These are phyloP conservation scores for Colletotrichum spinosum DNA, from an alignment of 2,329 filamentous ascomycete genomes.

Conservation along the genomic window DNA sequence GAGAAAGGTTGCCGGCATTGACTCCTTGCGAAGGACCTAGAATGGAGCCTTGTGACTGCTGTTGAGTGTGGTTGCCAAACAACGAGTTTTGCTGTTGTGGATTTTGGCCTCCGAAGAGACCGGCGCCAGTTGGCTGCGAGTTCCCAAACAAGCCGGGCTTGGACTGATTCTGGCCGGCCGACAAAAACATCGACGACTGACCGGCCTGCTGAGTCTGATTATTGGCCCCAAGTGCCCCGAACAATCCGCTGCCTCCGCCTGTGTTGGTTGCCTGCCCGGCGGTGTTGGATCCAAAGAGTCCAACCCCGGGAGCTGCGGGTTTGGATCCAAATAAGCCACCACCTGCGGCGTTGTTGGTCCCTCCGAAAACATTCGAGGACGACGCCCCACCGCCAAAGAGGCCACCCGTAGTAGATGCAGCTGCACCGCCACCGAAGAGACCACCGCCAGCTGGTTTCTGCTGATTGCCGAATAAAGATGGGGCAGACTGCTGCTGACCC, in stretches of 20 bases:
- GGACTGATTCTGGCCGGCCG: conserved; percentile 62
- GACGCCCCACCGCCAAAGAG: conserved; percentile 54
- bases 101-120: conserved; percentile 66
- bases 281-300: conserved; percentile 58
- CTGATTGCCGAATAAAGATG: conserved; percentile 44
- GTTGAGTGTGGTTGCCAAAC: conserved; percentile 60
- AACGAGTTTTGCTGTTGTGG: conserved; percentile 58
- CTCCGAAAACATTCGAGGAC: conserved; percentile 51
- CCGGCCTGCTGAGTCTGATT: conserved; percentile 50
- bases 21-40: conserved; percentile 67
- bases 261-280: conserved; percentile 44
- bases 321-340: conserved; percentile 56
- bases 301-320: conserved; percentile 52
- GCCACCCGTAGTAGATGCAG: conserved; percentile 49
- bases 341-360: conserved; percentile 56
- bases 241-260: conserved; percentile 56
- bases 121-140: conserved; percentile 54
- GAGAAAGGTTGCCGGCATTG: conserved; percentile 59
- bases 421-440: conserved; percentile 37
- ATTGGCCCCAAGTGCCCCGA: conserved; percentile 56
- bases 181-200: conserved; percentile 61
- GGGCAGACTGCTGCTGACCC: conserved; percentile 39
- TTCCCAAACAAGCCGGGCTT: conserved; percentile 68
- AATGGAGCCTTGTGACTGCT: conserved; percentile 58
- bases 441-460: conserved; percentile 38